A percentile compares a stretch with the other conserved stretches of the same genome.
Conservation (phyloP, 2,329 filamentous ascomycete species). For the Aspergillus sp. region DNA sequence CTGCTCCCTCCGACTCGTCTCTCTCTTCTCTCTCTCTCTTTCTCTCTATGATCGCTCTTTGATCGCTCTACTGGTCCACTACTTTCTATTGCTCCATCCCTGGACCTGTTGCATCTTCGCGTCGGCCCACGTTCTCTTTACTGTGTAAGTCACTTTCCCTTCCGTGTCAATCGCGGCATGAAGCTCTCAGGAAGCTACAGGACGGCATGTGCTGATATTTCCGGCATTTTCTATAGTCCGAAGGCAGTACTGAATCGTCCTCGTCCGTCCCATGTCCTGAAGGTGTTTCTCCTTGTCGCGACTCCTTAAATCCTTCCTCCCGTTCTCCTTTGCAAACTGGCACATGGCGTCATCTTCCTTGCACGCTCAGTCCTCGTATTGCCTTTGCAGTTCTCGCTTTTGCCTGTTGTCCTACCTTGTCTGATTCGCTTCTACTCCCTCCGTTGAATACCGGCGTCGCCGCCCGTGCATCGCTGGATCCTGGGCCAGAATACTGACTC, state of each 20-base stretch:
- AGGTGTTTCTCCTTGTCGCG: background rate
- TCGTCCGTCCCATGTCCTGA: background rate
- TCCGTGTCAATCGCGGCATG: background rate
- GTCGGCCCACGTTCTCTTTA: background rate
- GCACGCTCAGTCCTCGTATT: slow-evolving; percentile 6
- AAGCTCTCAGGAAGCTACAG: background rate
- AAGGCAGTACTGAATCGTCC: background rate
- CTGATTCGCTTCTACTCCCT: slow-evolving; percentile 2
- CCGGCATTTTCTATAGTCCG: background rate
- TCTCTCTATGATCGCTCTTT: too few relatives aligned
- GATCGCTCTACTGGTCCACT: background rate
- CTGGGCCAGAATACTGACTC: background rate
- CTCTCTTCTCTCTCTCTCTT: too few relatives aligned
- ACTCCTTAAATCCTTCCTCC: slow-evolving; percentile 2
- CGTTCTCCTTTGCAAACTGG: slow-evolving; percentile 9
- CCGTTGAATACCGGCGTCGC: too few relatives aligned
- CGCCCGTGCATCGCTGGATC: background rate
- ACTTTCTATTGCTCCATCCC: background rate
- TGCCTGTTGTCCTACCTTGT: background rate
- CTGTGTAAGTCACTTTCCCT: background rate
- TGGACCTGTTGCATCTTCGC: background rate
- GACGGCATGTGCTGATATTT: background rate
- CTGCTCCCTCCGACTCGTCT: background rate
- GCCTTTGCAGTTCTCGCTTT: slow-evolving; percentile 4
- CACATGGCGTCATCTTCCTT: slow-evolving; percentile 11